phyloP scores from a whole-genome alignment of 176 grass and related monocot genomes.

The Hyparrhenia diplandra region DNA sequence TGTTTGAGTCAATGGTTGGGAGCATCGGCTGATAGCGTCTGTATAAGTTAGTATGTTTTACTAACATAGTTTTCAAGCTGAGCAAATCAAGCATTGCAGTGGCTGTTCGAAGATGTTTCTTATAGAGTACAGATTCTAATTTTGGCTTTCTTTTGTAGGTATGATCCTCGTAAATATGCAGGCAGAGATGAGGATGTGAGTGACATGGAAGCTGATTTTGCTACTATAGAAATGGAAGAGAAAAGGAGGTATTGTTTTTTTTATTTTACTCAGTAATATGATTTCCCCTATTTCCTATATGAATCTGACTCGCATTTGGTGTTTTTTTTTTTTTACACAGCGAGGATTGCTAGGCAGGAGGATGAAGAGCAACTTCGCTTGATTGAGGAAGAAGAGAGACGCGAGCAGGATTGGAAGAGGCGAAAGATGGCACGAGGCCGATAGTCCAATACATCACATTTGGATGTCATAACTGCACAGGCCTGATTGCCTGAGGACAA shows the following conservation, averaged over 20 bases:
- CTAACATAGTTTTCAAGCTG: not conserved
- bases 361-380: slow-evolving; percentile 84
- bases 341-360: slow-evolving; percentile 72
- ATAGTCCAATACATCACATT: not conserved
- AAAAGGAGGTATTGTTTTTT: slow-evolving; percentile 51
- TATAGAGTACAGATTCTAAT: not conserved
- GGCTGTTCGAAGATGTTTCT: not conserved
- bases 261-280: not conserved
- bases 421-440: slow-evolving; percentile 40
- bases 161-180: slow-evolving; percentile 78
- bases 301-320: not conserved
- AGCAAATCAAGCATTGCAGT: not conserved
- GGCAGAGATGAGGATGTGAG: slow-evolving; percentile 88
- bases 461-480: not conserved
- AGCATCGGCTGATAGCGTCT: not conserved
- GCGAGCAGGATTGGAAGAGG: slow-evolving; percentile 58
- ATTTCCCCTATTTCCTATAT: not conserved
- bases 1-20: not conserved
- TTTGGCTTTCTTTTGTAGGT: slow-evolving; percentile 50
- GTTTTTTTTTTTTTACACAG: slow-evolving; percentile 45
- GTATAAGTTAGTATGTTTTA: not conserved
- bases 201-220: slow-evolving; percentile 98
- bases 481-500: not conserved
- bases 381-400: slow-evolving; percentile 87
- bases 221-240: slow-evolving; percentile 90